These are phyloP conservation scores for Pseudozyma sp. DNA, from an alignment of 1,284 basidiomycete genomes.

Conservation along the genomic window DNA sequence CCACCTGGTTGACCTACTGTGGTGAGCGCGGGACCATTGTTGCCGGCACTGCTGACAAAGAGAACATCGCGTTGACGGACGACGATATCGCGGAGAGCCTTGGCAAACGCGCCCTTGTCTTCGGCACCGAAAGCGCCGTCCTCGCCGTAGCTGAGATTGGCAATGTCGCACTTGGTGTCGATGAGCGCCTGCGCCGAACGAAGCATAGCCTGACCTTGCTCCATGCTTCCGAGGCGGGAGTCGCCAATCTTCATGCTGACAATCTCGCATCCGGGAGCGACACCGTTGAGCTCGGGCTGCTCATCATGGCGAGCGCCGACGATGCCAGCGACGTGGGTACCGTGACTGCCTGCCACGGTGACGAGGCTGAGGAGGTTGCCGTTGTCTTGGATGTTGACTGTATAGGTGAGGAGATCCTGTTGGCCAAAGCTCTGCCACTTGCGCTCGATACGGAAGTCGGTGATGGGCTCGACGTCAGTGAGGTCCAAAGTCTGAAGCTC, in stretches of 20 bases:
- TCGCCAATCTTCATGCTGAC: slow-evolving; percentile 66
- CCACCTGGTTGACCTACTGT: slow-evolving; percentile 68
- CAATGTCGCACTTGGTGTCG: slow-evolving; percentile 66
- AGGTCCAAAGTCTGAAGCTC: slow-evolving; percentile 58
- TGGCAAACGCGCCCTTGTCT: slow-evolving; percentile 66
- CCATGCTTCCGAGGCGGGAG: slow-evolving; percentile 64
- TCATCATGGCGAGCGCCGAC: slow-evolving; percentile 64
- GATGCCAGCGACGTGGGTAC: slow-evolving; percentile 69
- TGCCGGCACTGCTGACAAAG: slow-evolving; percentile 66
- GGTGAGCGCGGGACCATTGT: slow-evolving; percentile 68
- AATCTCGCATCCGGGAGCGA: slow-evolving; percentile 68
- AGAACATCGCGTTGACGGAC: slow-evolving; percentile 64
- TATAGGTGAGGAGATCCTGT: slow-evolving; percentile 68
- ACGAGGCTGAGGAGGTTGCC: slow-evolving; percentile 63
- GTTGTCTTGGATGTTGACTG: slow-evolving; percentile 65
- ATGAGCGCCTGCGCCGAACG: slow-evolving; percentile 68
- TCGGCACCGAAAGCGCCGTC: slow-evolving; percentile 66
- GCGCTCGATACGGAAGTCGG: slow-evolving; percentile 66
- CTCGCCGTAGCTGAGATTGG: slow-evolving; percentile 69
- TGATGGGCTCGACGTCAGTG: slow-evolving; percentile 52
- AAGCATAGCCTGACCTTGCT: slow-evolving; percentile 69
- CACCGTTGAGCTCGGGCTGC: slow-evolving; percentile 65
- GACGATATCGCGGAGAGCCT: slow-evolving; percentile 60
- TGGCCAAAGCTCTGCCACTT: slow-evolving; percentile 66
- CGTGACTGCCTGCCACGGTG: slow-evolving; percentile 66